These are phyloP conservation scores for Byssoonygena ceratinophila DNA, from an alignment of 2,329 filamentous ascomycete species.

Conservation along the genomic window DNA sequence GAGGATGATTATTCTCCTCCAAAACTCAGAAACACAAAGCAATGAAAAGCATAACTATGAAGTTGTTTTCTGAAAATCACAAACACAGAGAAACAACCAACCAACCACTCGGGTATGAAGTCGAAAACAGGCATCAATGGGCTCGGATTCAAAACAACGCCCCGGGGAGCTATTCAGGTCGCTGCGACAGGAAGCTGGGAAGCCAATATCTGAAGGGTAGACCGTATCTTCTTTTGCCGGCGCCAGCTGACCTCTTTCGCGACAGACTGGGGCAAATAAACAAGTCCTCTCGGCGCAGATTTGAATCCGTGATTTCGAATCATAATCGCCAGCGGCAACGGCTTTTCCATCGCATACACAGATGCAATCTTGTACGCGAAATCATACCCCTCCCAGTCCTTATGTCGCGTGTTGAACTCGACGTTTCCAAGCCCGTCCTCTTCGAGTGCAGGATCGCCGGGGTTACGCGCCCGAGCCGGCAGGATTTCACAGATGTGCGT, in stretches of 20 bases:
- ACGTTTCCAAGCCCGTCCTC: constrained; percentile 21
- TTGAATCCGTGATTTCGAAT: constrained; percentile 46
- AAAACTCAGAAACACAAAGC: too few relatives aligned
- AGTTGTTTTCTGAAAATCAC: too few relatives aligned
- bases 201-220: too few relatives aligned
- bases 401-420: constrained; percentile 21
- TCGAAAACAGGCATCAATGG: too few relatives aligned
- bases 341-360: constrained; percentile 19
- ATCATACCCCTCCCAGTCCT: constrained; percentile 23
- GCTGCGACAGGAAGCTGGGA: too few relatives aligned
- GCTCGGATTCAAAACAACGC: too few relatives aligned
- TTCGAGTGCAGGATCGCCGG: constrained; percentile 12
- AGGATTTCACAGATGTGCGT: constrained; percentile 13
- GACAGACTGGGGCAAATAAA: constrained; percentile 6
- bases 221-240: constrained; percentile 2
- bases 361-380: constrained; percentile 22
- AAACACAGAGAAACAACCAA: too few relatives aligned
- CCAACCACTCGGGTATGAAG: too few relatives aligned
- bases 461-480: constrained; percentile 13
- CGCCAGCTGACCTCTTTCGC: constrained; percentile 5
- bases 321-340: constrained; percentile 19
- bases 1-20: too few relatives aligned
- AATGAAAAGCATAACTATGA: too few relatives aligned
- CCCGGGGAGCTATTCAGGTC: too few relatives aligned
- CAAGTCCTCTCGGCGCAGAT: constrained; percentile 21